Evolutionary conservation across 176 grass and related monocot species (phyloP), one percentile per base, ranked within the genome.

Genomic region (Raddia guianensis): DNA sequence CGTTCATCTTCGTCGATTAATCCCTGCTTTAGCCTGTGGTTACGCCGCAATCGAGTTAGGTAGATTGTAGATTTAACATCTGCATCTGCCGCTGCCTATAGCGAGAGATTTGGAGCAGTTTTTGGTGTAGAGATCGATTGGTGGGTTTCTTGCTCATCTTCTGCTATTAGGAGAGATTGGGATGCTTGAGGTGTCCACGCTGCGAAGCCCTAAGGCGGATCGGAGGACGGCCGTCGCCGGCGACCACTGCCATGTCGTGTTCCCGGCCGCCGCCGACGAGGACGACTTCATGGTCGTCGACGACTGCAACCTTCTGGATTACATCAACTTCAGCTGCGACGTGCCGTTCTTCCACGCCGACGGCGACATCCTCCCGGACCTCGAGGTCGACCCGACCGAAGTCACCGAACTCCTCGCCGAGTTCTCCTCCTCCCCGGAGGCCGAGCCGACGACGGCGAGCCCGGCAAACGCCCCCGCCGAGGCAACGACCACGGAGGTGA

Each of bases 321-420:
- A 95, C 85, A 95, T 99, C 84, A 87, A 93, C 88, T 99, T 99
- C 76, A 86, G 81, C 45, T 79, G 88, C 82, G 91, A 89, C 79
- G 62, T 91, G 3, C 63, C 72, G 19, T 74, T 90, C 85, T 76
- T 89, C 67, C 79, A 83, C 67, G 74, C 86, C 45, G 80, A 88
- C 56, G 96, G 96, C 10, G 92, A 99, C 34, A 53, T 93, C 49
- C 85, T 99, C 66, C 96, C 93, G 2, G 90, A 93, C 87, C 96
- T 99, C 6, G 96, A 93, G 88, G 86, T 93, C 66, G 96, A 99
- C 82, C 86, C 96, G 47, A 70, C 72, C 1, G 96, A 99, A 70
- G 83, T 93, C 82, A 70, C 72, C 1, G 96, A 99, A 70, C 86
- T 93, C 82, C 88, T 99, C 21, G 89, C 93, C 2, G 93, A 90